A percentile compares a stretch with the other conserved stretches of the same genome.
These are phyloP conservation scores for Boletus pseudopeckii DNA, from an alignment of 768 basidiomycete species.

Conservation along the genomic window DNA sequence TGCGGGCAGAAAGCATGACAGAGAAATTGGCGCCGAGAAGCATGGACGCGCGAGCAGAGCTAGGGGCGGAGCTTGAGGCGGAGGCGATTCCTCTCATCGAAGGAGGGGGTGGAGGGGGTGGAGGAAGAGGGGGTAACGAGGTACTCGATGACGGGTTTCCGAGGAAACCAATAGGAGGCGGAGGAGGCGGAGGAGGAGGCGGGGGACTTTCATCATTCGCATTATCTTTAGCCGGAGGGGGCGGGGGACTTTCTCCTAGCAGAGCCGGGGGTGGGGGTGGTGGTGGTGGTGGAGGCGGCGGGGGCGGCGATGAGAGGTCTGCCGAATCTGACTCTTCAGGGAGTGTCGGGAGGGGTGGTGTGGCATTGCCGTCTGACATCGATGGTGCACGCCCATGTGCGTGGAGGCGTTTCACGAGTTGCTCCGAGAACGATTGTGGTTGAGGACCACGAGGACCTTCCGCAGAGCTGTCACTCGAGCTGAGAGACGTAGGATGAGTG, in stretches of 20 bases:
- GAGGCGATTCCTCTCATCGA: slow-evolving; percentile 31
- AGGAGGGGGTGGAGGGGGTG: slow-evolving; percentile 37
- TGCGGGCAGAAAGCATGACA: slow-evolving; percentile 60
- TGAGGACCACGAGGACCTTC: slow-evolving; percentile 32
- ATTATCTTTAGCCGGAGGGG: slow-evolving; percentile 17
- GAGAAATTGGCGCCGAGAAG: slow-evolving; percentile 57
- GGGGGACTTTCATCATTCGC: slow-evolving; percentile 25
- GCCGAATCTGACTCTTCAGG: slow-evolving; percentile 36
- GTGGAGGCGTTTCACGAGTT: slow-evolving; percentile 57
- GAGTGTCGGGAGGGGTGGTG: slow-evolving; percentile 36
- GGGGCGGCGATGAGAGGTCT: slow-evolving; percentile 23
- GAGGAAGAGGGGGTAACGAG: slow-evolving; percentile 30
- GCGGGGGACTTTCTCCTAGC: slow-evolving; percentile 11
- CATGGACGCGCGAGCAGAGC: slow-evolving; percentile 58
- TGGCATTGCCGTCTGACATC: slow-evolving; percentile 36
- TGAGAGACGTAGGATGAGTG: slow-evolving; percentile 54
- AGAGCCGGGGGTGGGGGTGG: slow-evolving; percentile 7
- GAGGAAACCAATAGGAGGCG: slow-evolving; percentile 34
- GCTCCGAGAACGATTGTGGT: slow-evolving; percentile 56
- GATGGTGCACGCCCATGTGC: slow-evolving; percentile 44
- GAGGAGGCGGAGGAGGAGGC: slow-evolving; percentile 29
- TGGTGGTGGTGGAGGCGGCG: slow-evolving; percentile 14
- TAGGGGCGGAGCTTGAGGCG: slow-evolving; percentile 36
- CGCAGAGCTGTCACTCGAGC: slow-evolving; percentile 42
- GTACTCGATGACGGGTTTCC: slow-evolving; percentile 25